phyloP scores from a whole-genome alignment of 169 alveolate species.

The Plasmodium vivax region DNA sequence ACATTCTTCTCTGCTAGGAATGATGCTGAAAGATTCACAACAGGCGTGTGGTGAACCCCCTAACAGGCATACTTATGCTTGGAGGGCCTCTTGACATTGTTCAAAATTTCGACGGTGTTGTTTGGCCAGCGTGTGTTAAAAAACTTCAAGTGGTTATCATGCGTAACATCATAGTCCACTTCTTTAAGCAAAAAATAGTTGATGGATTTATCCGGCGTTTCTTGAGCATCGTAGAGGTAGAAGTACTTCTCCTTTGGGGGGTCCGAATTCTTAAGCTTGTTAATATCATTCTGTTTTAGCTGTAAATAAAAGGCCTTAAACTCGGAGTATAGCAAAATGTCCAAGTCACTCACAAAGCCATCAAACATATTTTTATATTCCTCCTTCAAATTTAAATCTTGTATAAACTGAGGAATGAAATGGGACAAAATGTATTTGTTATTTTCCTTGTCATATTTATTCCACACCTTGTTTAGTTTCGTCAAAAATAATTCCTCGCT shows the following conservation, averaged over 20 bases:
- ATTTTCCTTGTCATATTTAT: constrained; percentile 78
- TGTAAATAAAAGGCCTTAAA: constrained; percentile 67
- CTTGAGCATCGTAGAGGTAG: constrained; percentile 72
- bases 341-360: constrained; percentile 57
- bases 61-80: not conserved
- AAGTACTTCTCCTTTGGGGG: constrained; percentile 75
- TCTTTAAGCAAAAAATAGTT: constrained; percentile 57
- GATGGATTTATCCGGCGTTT: constrained; percentile 49
- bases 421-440: constrained; percentile 78
- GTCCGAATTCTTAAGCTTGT: constrained; percentile 26
- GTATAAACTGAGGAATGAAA: constrained; percentile 74
- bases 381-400: constrained; percentile 73
- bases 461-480: constrained; percentile 73
- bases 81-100: constrained; percentile 1
- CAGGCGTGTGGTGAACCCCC: not conserved
- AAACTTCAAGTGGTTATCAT: constrained; percentile 47
- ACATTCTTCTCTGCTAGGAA: not conserved
- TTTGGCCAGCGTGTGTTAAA: constrained; percentile 75
- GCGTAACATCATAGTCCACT: constrained; percentile 67
- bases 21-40: not conserved
- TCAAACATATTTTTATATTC: constrained; percentile 59
- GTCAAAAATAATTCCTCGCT: constrained; percentile 52
- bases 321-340: constrained; percentile 56
- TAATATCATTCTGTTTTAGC: constrained; percentile 57
- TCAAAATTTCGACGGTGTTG: constrained; percentile 60